Percentiles rank a stretch among this genome's conserved stretches.
Evolutionary conservation across 352 stramenopile genomes (phyloP).

Genomic region (Blastocystis sp.): DNA sequence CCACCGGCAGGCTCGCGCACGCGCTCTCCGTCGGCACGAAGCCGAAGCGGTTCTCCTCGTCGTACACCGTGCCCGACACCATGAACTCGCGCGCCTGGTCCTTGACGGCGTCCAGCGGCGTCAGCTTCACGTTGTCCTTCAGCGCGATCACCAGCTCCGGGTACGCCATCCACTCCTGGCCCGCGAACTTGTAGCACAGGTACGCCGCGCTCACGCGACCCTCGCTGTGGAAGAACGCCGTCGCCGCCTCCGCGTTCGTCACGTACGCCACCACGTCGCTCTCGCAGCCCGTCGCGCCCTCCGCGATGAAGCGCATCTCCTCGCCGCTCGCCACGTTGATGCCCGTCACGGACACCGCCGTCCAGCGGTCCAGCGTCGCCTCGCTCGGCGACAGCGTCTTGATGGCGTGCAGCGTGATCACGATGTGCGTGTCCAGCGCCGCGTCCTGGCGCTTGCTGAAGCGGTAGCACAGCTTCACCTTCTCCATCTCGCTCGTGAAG

Average conservation of each 20-base stretch:
- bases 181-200: conserved; percentile 65
- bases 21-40: conserved; percentile 12
- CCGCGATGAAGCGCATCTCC: conserved; percentile 6
- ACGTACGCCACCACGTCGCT: conserved; percentile 20
- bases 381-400: background rate
- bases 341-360: conserved; percentile 8
- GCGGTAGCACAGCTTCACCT: conserved; percentile 37
- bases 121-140: conserved; percentile 5
- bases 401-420: conserved; percentile 37
- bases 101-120: conserved; percentile 16
- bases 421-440: conserved; percentile 1
- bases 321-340: background rate
- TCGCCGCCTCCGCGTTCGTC: background rate
- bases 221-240: background rate
- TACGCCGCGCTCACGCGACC: background rate
- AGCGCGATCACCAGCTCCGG: conserved; percentile 29
- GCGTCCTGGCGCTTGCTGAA: background rate
- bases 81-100: conserved; percentile 19
- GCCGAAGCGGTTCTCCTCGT: conserved; percentile 27
- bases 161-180: conserved; percentile 48
- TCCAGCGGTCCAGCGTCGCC: conserved; percentile 18
- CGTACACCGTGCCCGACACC: conserved; percentile 8
- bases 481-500: conserved; percentile 10
- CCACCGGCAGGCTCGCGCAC: background rate
- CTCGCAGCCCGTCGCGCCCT: conserved; percentile 14